phyloP scores from a whole-genome alignment of 192 early-diverging fungal species.

The Gryganskiella cystojenkinii region DNA sequence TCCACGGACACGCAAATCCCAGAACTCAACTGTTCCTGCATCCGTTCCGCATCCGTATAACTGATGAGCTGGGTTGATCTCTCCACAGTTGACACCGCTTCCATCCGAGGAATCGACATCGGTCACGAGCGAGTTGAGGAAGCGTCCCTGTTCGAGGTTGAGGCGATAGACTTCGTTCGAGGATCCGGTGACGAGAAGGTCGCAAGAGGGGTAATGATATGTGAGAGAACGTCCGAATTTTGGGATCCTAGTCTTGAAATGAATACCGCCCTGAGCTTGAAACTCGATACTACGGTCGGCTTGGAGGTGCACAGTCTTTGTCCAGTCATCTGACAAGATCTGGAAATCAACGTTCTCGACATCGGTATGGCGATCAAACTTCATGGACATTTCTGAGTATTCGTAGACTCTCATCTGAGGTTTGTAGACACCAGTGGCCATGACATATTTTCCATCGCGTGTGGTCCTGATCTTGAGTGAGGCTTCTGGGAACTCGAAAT shows the following conservation, averaged over 20 bases:
- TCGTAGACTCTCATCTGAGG: constrained; percentile 97
- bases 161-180: constrained; percentile 88
- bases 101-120: constrained; percentile 64
- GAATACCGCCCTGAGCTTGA: constrained; percentile 95
- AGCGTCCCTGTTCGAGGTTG: constrained; percentile 94
- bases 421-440: constrained; percentile 98
- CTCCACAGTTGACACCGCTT: constrained; percentile 72
- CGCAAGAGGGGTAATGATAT: constrained; percentile 93
- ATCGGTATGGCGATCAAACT: constrained; percentile 97
- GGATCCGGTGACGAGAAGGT: constrained; percentile 85
- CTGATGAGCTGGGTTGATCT: constrained; percentile 93
- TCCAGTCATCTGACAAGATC: constrained; percentile 98
- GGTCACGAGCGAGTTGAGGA: constrained; percentile 86
- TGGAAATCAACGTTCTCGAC: constrained; percentile 91
- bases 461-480: constrained; percentile 86
- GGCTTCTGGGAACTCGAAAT: constrained; percentile 98
- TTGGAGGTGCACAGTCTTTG: constrained; percentile 92
- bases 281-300: constrained; percentile 92
- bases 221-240: constrained; percentile 92
- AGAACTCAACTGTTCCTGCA: constrained; percentile 92
- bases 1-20: constrained; percentile 88
- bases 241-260: constrained; percentile 94
- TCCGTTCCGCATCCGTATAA: constrained; percentile 91
- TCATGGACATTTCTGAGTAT: constrained; percentile 93
- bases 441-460: constrained; percentile 84